Conservation (phyloP, 192 early-diverging fungal genomes). For the Umbelopsis sp. region DNA sequence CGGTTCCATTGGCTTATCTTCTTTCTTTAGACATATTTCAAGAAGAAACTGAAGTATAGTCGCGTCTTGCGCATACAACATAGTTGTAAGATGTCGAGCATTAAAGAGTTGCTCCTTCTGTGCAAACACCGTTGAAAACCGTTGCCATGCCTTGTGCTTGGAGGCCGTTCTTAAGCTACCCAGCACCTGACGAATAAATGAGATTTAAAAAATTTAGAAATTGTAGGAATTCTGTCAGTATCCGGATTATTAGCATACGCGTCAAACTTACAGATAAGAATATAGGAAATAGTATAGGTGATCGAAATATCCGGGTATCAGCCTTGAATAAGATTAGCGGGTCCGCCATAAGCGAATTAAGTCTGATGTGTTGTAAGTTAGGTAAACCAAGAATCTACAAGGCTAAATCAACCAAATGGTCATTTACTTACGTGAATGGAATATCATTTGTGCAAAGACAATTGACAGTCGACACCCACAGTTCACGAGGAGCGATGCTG, state of each 20-base stretch:
- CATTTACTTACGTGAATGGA: neutral
- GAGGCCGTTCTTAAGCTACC: conserved; percentile 24
- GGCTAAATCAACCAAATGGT: neutral
- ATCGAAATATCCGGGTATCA: conserved; percentile 57
- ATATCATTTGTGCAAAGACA: neutral
- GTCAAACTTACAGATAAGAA: conserved; percentile 37
- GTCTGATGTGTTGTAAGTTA: neutral
- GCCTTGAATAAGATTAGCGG: conserved; percentile 57
- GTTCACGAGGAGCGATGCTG: conserved; percentile 30
- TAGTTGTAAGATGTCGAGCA: conserved; percentile 42
- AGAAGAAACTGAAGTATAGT: conserved; percentile 56
- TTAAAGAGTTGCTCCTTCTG: conserved; percentile 31
- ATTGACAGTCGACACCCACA: conserved; percentile 37
- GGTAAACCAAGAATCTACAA: neutral
- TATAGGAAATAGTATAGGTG: conserved; percentile 44
- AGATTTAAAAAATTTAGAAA: no score
- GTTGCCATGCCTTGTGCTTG: conserved; percentile 34
- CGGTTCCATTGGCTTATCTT: neutral
- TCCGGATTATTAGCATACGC: neutral
- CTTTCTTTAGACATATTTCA: conserved; percentile 36
- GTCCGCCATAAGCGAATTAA: conserved; percentile 44
- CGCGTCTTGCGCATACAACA: conserved; percentile 59
- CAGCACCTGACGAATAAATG: conserved; percentile 8
- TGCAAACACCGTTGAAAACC: conserved; percentile 32
- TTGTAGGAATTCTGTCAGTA: no score